These are phyloP conservation scores for Gossypium australe DNA, from an alignment of 345 rosid species.

Conservation along the genomic window DNA sequence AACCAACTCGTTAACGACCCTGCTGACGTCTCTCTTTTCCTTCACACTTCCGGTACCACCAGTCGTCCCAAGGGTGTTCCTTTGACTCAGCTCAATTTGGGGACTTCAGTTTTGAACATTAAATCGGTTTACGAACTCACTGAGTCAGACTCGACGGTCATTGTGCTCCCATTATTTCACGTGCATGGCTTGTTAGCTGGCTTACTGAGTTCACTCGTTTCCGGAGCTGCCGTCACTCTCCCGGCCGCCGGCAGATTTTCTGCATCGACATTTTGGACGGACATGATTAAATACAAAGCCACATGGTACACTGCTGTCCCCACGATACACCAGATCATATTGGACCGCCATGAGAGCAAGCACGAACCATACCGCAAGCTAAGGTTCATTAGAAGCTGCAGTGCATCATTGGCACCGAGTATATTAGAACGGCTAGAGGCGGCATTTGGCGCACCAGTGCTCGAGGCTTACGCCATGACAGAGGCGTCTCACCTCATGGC, in stretches of 20 bases:
- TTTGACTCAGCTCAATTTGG: constrained; percentile 56
- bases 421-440: constrained; percentile 53
- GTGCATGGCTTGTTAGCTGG: constrained; percentile 66
- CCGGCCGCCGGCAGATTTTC: constrained; percentile 66
- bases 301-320: constrained; percentile 82
- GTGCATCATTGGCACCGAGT: constrained; percentile 65
- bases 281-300: constrained; percentile 44
- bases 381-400: constrained; percentile 68
- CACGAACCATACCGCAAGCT: constrained; percentile 55
- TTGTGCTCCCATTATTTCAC: constrained; percentile 62
- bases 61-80: constrained; percentile 89
- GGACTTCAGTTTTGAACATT: constrained; percentile 52
- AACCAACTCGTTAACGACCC: constrained; percentile 31
- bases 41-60: constrained; percentile 76
- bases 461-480: constrained; percentile 79
- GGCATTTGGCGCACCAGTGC: constrained; percentile 58
- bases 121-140: constrained; percentile 49
- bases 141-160: constrained; percentile 55
- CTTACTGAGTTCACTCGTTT: constrained; percentile 47
- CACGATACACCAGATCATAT: constrained; percentile 62
- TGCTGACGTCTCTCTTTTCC: constrained; percentile 52
- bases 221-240: constrained; percentile 56
- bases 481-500: constrained; percentile 68
- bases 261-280: constrained; percentile 62
- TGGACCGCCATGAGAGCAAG: constrained; percentile 55